These are phyloP conservation scores for Linnemannia schmuckeri DNA, from an alignment of 192 early-diverging fungal species.

Conservation along the genomic window DNA sequence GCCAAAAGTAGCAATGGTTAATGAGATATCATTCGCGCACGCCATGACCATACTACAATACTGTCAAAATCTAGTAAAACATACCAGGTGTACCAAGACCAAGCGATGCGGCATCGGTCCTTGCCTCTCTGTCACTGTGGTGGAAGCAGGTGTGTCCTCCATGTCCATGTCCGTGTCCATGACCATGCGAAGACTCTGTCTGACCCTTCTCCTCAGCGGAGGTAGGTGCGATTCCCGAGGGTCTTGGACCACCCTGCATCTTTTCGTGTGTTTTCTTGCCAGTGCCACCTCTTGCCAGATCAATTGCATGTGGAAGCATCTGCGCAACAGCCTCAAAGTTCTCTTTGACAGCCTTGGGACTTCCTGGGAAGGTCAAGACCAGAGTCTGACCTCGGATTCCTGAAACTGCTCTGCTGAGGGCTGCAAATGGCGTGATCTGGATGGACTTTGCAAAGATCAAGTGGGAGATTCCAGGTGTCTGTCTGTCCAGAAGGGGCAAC, in stretches of 20 bases:
- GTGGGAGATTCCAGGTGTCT: slow-evolving; percentile 81
- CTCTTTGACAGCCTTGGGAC: slow-evolving; percentile 87
- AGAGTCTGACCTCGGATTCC: slow-evolving; percentile 73
- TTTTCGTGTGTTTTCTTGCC: slow-evolving; percentile 69
- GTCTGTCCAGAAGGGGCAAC: slow-evolving; percentile 74
- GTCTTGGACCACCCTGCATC: slow-evolving; percentile 57
- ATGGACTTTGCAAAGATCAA: slow-evolving; percentile 84
- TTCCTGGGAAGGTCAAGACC: slow-evolving; percentile 91
- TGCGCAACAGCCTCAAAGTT: slow-evolving; percentile 81
- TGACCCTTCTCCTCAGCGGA: background rate
- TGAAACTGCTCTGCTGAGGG: slow-evolving; percentile 83
- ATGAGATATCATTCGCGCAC: too few relatives aligned
- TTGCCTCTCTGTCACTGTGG: slow-evolving; percentile 40
- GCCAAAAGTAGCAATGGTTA: background rate
- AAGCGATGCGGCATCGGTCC: slow-evolving; percentile 36
- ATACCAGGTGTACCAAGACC: slow-evolving; percentile 53
- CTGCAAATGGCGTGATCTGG: slow-evolving; percentile 89
- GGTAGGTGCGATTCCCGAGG: slow-evolving; percentile 12
- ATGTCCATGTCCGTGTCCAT: slow-evolving; percentile 57
- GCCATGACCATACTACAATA: background rate
- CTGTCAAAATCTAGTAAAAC: background rate
- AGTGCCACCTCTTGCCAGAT: slow-evolving; percentile 70
- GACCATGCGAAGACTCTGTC: slow-evolving; percentile 48
- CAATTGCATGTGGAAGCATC: slow-evolving; percentile 88
- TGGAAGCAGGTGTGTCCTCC: slow-evolving; percentile 47